These are phyloP conservation scores for Solanum ossicruentum DNA, from an alignment of 257 asterid species.

Conservation along the genomic window DNA sequence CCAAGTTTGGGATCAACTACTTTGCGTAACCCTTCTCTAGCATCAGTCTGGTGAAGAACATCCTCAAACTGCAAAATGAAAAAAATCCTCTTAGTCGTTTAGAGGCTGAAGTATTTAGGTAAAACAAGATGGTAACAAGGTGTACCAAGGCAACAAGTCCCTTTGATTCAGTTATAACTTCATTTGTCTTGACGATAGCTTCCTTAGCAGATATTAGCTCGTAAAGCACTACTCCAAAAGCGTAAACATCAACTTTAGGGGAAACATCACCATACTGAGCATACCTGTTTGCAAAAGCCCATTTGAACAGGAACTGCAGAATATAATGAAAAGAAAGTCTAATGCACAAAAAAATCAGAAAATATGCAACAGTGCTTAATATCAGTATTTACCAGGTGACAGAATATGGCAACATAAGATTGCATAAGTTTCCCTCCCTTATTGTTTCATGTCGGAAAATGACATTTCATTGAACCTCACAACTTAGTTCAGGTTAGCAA, in stretches of 20 bases:
- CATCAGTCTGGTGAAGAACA: constrained; percentile 33
- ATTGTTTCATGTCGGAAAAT: background rate
- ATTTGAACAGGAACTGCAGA: background rate
- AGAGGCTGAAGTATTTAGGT: background rate
- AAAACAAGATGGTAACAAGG: background rate
- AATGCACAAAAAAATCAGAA: background rate
- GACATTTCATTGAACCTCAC: background rate
- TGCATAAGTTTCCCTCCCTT: background rate
- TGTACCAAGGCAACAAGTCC: constrained; percentile 75
- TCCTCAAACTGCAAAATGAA: constrained; percentile 54
- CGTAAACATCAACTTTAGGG: constrained; percentile 71
- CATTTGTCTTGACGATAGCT: constrained; percentile 65
- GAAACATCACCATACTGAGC: constrained; percentile 79
- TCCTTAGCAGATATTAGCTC: constrained; percentile 69
- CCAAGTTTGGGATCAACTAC: constrained; percentile 71
- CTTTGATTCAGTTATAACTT: constrained; percentile 46
- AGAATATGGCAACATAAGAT: background rate
- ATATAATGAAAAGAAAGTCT: background rate
- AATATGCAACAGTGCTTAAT: background rate
- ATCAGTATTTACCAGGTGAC: background rate
- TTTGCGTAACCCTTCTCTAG: constrained; percentile 26
- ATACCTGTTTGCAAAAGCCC: constrained; percentile 30
- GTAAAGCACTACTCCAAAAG: constrained; percentile 78
- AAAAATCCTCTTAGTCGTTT: background rate
- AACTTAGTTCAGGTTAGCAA: background rate